Evolutionary conservation across 192 early-diverging fungal genomes (phyloP).

Genomic region (Entomortierella lignicola): DNA sequence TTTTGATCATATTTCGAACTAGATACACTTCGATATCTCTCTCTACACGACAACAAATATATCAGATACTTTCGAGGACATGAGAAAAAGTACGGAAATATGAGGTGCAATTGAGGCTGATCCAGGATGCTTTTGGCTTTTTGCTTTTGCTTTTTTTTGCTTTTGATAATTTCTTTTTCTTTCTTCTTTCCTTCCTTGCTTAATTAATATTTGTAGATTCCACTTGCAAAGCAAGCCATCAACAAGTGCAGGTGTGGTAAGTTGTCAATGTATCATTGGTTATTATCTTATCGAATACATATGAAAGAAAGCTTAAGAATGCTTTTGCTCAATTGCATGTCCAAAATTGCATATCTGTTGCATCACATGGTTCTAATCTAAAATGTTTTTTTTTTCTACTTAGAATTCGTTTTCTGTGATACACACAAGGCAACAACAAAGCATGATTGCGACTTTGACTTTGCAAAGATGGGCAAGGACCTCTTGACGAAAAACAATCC

Average conservation of each 20-base stretch:
- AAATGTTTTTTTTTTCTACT: no score
- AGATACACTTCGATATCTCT: conserved; percentile 95
- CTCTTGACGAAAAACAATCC: conserved; percentile 80
- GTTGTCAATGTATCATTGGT: neutral
- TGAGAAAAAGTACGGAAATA: conserved; percentile 62
- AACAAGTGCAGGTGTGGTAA: conserved; percentile 82
- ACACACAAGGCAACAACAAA: conserved; percentile 75
- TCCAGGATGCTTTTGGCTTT: neutral
- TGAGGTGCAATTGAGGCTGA: no score
- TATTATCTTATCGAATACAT: no score
- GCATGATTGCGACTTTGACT: conserved; percentile 86
- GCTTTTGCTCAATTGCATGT: no score
- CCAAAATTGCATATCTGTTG: no score
- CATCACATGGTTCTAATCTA: no score
- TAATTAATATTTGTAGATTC: no score
- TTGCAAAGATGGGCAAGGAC: conserved; percentile 75
- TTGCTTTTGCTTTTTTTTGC: no score
- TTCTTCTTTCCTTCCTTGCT: no score
- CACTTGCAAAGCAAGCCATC: conserved; percentile 79
- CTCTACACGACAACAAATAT: conserved; percentile 94
- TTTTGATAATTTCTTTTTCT: no score
- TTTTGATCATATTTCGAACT: neutral
- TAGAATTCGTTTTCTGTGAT: conserved; percentile 80
- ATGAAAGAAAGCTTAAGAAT: no score
- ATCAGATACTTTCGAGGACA: conserved; percentile 95